These are phyloP conservation scores for Syzygium jambos DNA, from an alignment of 345 rosid genomes.

Conservation along the genomic window DNA sequence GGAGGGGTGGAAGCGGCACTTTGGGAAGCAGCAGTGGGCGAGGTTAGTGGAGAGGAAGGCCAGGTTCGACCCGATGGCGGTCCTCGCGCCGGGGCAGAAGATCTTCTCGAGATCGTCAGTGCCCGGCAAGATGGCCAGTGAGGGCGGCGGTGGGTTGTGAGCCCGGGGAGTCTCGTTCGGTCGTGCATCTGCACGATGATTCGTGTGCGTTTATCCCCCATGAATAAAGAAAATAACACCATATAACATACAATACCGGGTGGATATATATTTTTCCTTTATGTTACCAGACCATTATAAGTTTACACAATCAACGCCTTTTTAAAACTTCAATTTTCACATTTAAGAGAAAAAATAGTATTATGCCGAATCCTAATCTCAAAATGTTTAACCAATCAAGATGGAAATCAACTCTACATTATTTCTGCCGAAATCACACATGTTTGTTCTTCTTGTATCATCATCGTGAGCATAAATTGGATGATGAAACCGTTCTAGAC, in stretches of 20 bases:
- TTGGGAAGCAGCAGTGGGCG: conserved; percentile 65
- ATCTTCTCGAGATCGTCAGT: conserved; percentile 35
- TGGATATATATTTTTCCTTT: background rate
- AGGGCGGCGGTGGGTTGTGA: background rate
- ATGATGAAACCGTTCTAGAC: background rate
- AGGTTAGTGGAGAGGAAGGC: conserved; percentile 57
- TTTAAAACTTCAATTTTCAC: background rate
- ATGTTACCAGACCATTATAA: background rate
- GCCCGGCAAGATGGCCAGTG: background rate
- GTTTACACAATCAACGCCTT: background rate
- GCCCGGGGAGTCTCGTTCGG: background rate
- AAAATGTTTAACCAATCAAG: background rate
- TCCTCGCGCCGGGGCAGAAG: conserved; percentile 92
- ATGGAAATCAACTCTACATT: background rate
- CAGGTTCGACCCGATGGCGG: conserved; percentile 70
- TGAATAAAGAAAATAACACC: background rate
- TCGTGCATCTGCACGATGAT: background rate
- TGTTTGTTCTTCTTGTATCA: background rate
- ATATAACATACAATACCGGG: background rate
- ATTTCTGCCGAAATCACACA: background rate
- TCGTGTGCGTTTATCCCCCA: background rate
- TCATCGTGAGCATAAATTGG: background rate
- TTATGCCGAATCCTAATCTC: background rate
- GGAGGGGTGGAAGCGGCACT: conserved; percentile 81
- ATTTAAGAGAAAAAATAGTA: background rate